These are phyloP conservation scores for Carnegiea gigantea DNA, from an alignment of 179 eudicot species.

Conservation along the genomic window DNA sequence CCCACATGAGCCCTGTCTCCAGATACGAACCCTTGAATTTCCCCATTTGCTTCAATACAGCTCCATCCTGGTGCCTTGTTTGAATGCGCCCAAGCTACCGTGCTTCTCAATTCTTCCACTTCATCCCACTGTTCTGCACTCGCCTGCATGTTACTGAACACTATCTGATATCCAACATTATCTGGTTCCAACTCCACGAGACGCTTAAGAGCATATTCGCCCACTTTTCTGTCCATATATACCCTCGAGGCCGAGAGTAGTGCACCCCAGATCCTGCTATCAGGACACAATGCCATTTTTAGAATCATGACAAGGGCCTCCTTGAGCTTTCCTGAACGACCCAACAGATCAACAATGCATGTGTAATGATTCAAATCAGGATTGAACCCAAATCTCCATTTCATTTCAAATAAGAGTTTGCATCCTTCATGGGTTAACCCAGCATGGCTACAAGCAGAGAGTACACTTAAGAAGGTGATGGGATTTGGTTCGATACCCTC, in stretches of 20 bases:
- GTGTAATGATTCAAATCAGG: conserved; percentile 47
- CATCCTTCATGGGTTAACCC: conserved; percentile 47
- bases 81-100: conserved; percentile 24
- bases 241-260: conserved; percentile 44
- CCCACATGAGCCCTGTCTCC: conserved; percentile 37
- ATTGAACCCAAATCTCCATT: conserved; percentile 35
- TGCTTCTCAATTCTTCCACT: conserved; percentile 36
- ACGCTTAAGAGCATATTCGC: conserved; percentile 37
- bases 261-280: conserved; percentile 57
- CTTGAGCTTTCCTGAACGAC: conserved; percentile 46
- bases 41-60: conserved; percentile 38
- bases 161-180: conserved; percentile 48
- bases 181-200: conserved; percentile 43
- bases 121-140: conserved; percentile 42
- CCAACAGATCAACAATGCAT: conserved; percentile 54
- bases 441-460: conserved; percentile 54
- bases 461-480: conserved; percentile 49
- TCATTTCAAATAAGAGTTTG: conserved; percentile 38
- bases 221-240: conserved; percentile 34
- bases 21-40: conserved; percentile 41
- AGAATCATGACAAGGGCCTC: conserved; percentile 37
- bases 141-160: conserved; percentile 48
- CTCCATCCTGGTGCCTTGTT: conserved; percentile 55
- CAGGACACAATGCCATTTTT: conserved; percentile 33
- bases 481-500: conserved; percentile 48